Conservation (phyloP, 2,329 filamentous ascomycete species). For the Cordyceps cicadae region DNA sequence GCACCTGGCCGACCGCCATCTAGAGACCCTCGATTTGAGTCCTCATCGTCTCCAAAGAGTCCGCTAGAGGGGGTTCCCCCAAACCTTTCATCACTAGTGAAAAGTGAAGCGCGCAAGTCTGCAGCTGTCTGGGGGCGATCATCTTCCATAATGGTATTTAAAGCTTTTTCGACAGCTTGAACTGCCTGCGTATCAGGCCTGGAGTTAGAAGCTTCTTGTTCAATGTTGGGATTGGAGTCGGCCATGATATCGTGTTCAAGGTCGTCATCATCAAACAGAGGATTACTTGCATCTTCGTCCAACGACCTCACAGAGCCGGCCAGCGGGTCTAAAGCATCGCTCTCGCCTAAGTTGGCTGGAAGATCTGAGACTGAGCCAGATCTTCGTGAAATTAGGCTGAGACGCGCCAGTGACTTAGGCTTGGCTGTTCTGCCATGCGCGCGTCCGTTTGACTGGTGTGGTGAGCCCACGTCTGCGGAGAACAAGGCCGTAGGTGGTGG, state of each 20-base stretch:
- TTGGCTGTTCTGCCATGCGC: slow-evolving; percentile 34
- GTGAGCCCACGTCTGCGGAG: slow-evolving; percentile 12
- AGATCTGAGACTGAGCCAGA: slow-evolving; percentile 43
- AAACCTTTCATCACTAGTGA: slow-evolving; percentile 33
- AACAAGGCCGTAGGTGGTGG: slow-evolving; percentile 14
- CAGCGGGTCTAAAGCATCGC: slow-evolving; percentile 32
- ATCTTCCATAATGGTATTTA: slow-evolving; percentile 87
- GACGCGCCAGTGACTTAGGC: slow-evolving; percentile 35
- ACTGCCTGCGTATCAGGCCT: slow-evolving; percentile 72
- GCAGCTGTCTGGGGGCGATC: slow-evolving; percentile 56
- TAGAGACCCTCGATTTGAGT: slow-evolving; percentile 54
- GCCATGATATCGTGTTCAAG: slow-evolving; percentile 60
- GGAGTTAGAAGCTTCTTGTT: slow-evolving; percentile 52
- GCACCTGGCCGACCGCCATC: slow-evolving; percentile 37
- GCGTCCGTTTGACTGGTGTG: not conserved
- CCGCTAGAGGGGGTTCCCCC: slow-evolving; percentile 43
- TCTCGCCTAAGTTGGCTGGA: slow-evolving; percentile 28
- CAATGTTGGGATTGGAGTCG: slow-evolving; percentile 71
- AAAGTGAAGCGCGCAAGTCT: slow-evolving; percentile 58
- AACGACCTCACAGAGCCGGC: slow-evolving; percentile 54
- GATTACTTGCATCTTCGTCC: slow-evolving; percentile 48
- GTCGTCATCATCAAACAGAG: slow-evolving; percentile 76
- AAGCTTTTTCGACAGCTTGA: slow-evolving; percentile 82
- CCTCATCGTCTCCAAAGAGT: slow-evolving; percentile 46
- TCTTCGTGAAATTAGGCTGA: slow-evolving; percentile 35